Percentiles rank a stretch among this genome's conserved stretches.
These are phyloP conservation scores for Penicillium soppii DNA, from an alignment of 495 filamentous ascomycete species.

Conservation along the genomic window DNA sequence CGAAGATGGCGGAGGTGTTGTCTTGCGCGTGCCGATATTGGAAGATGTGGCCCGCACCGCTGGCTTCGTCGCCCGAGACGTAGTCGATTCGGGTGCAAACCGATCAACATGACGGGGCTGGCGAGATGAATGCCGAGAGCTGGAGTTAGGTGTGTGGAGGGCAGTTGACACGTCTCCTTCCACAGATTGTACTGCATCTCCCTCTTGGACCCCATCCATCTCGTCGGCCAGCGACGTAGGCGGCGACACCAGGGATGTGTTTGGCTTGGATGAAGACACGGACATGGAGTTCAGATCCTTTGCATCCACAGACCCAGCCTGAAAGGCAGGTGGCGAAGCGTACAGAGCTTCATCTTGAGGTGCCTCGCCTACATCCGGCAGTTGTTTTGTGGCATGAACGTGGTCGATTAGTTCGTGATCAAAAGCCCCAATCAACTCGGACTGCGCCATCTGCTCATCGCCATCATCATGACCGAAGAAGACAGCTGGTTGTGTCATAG, in stretches of 20 bases:
- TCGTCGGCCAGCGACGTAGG: conserved; percentile 53
- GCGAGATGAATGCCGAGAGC: conserved; percentile 50
- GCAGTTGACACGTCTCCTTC: conserved; percentile 35
- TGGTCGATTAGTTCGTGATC: conserved; percentile 10
- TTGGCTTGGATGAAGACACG: conserved; percentile 32
- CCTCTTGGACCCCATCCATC: conserved; percentile 38
- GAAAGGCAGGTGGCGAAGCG: conserved; percentile 39
- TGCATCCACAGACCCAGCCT: conserved; percentile 32
- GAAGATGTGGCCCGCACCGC: conserved; percentile 20
- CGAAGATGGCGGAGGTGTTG: conserved; percentile 31
- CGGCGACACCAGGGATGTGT: conserved; percentile 50
- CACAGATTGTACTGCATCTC: conserved; percentile 29
- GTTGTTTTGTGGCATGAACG: neutral
- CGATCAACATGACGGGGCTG: conserved; percentile 48
- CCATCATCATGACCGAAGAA: conserved; percentile 19
- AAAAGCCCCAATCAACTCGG: conserved; percentile 9
- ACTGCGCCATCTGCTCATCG: conserved; percentile 10
- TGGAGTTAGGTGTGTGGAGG: conserved; percentile 46
- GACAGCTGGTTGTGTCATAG: conserved; percentile 19
- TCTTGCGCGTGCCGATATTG: conserved; percentile 20
- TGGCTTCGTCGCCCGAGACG: conserved; percentile 28
- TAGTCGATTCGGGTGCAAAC: conserved; percentile 39
- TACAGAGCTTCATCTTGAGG: conserved; percentile 30
- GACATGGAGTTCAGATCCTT: conserved; percentile 32
- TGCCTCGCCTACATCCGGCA: conserved; percentile 17